Conservation (phyloP, 2,329 filamentous ascomycete genomes). For the Aplosporella prunicola region DNA sequence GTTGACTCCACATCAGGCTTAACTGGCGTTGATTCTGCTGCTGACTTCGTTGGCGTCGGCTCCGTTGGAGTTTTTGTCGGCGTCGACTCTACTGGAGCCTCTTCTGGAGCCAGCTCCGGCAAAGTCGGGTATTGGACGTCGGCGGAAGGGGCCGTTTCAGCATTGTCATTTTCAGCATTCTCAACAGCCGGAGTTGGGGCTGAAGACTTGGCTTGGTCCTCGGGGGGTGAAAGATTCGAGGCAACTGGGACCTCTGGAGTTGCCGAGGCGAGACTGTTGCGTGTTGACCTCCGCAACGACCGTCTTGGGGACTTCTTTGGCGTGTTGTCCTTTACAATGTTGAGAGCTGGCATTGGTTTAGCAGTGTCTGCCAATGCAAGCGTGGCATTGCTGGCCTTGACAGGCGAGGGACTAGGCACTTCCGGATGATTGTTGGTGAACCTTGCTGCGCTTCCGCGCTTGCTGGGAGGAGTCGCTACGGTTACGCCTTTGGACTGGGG, state of each 20-base stretch:
- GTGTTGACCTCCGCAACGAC: conserved; percentile 20
- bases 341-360: conserved; percentile 5
- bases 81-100: no score
- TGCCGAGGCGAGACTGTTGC: conserved; percentile 19
- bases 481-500: conserved; percentile 5
- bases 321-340: conserved; percentile 17
- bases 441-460: conserved; percentile 9
- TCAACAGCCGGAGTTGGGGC: background rate
- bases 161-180: background rate
- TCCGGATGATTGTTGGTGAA: conserved; percentile 11
- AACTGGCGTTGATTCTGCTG: no score
- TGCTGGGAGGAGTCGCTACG: conserved; percentile 8
- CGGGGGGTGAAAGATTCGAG: background rate
- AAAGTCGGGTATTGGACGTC: no score
- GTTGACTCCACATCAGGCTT: no score
- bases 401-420: conserved; percentile 7
- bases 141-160: no score
- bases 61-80: no score
- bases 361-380: conserved; percentile 1
- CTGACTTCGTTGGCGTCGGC: no score
- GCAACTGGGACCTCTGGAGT: conserved; percentile 17
- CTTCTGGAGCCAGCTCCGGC: no score
- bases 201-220: background rate
- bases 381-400: conserved; percentile 7
- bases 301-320: conserved; percentile 19